Conservation (phyloP, 129 eudicot genomes). For the Flaveria sonorensis region DNA sequence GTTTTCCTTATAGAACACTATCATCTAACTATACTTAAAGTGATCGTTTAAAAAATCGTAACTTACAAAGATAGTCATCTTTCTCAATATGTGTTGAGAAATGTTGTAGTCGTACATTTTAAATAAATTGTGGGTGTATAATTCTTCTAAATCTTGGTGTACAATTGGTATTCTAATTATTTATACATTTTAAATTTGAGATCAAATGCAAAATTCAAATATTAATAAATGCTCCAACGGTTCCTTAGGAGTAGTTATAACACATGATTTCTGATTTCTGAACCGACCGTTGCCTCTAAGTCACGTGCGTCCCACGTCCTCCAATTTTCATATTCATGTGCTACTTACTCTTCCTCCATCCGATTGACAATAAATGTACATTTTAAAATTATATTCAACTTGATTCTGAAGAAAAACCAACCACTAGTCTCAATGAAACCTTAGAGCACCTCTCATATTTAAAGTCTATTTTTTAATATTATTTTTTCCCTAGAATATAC, state of each 20-base stretch:
- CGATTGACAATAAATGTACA: background rate
- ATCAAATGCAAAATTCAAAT: background rate
- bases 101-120: background rate
- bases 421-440: too few relatives aligned
- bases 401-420: too few relatives aligned
- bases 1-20: background rate
- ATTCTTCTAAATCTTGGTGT: background rate
- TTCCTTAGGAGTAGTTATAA: constrained; percentile 25
- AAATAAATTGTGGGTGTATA: too few relatives aligned
- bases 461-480: too few relatives aligned
- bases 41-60: background rate
- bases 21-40: background rate
- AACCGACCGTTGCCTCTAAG: constrained; percentile 40
- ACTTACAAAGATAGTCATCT: background rate
- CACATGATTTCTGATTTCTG: constrained; percentile 23
- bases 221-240: constrained; percentile 35
- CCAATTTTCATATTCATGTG: constrained; percentile 30
- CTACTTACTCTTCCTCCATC: constrained; percentile 14
- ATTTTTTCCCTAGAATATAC: too few relatives aligned
- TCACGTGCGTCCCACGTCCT: constrained; percentile 39
- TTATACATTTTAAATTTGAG: background rate
- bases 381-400: background rate
- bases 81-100: background rate
- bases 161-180: too few relatives aligned
- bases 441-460: too few relatives aligned